Conservation (phyloP, 108 stramenopile genomes). For the Nitzschia sp. region DNA sequence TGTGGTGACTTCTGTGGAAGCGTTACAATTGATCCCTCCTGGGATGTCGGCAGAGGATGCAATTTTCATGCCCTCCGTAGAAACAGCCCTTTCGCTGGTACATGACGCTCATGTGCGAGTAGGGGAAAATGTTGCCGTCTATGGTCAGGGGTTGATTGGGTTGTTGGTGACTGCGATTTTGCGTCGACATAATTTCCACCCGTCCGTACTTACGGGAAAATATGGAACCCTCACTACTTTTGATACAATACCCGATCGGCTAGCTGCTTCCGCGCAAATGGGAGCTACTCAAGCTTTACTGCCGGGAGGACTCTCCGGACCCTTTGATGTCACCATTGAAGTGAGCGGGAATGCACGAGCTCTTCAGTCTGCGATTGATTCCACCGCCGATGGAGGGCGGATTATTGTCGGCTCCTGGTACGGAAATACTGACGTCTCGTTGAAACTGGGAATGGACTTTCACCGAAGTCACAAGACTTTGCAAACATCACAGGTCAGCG, state of each 20-base stretch:
- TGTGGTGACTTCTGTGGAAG: slow-evolving; percentile 62
- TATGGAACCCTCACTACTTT: slow-evolving; percentile 64
- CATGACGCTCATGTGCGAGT: slow-evolving; percentile 85
- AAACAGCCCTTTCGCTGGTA: slow-evolving; percentile 89
- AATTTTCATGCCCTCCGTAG: slow-evolving; percentile 92
- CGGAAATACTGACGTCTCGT: slow-evolving; percentile 64
- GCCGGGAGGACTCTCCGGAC: slow-evolving; percentile 51
- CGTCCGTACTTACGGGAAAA: background rate
- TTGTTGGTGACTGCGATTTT: slow-evolving; percentile 84
- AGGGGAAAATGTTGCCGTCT: slow-evolving; percentile 89
- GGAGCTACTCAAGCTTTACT: slow-evolving; percentile 81
- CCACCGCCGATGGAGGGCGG: slow-evolving; percentile 73
- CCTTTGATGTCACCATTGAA: slow-evolving; percentile 90
- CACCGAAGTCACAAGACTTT: slow-evolving; percentile 90
- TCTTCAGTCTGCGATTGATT: slow-evolving; percentile 85
- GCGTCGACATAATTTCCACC: slow-evolving; percentile 6
- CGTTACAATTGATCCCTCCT: slow-evolving; percentile 80
- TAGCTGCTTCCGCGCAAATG: slow-evolving; percentile 61
- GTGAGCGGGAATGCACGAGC: slow-evolving; percentile 85
- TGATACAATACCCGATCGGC: slow-evolving; percentile 77
- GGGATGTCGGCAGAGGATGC: slow-evolving; percentile 88
- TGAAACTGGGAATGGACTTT: slow-evolving; percentile 90
- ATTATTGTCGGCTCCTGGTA: slow-evolving; percentile 91
- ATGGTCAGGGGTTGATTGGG: slow-evolving; percentile 92
- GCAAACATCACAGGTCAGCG: slow-evolving; percentile 85